A percentile compares a stretch with the other conserved stretches of the same genome.
Conservation (phyloP, 805 yeast species). For the Ogataea allantospora region DNA sequence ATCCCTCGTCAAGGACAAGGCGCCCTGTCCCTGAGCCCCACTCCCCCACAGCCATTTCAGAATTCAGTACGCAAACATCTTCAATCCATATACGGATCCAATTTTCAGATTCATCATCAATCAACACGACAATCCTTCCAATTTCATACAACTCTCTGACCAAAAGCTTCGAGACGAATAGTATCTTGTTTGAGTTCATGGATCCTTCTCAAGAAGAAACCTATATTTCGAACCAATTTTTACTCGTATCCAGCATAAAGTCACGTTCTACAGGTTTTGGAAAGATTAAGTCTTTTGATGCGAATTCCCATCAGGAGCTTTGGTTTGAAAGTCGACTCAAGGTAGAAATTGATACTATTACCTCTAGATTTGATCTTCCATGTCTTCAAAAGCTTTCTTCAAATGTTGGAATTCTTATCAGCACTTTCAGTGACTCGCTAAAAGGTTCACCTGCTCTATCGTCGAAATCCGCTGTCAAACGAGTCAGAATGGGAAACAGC, state of each 20-base stretch:
- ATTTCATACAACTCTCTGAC: slow-evolving; percentile 40
- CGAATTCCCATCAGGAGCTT: slow-evolving; percentile 30
- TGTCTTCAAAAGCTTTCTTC: slow-evolving; percentile 30
- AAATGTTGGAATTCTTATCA: slow-evolving; percentile 1
- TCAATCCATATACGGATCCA: slow-evolving; percentile 31
- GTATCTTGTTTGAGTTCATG: slow-evolving; percentile 28
- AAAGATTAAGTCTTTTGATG: slow-evolving; percentile 26
- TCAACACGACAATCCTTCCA: slow-evolving; percentile 41
- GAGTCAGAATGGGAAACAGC: slow-evolving; percentile 28
- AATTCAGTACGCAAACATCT: slow-evolving; percentile 41
- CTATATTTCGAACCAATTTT: slow-evolving; percentile 18
- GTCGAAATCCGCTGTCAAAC: slow-evolving; percentile 9
- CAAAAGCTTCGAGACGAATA: slow-evolving; percentile 35
- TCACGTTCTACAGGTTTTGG: slow-evolving; percentile 1
- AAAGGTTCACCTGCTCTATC: not conserved
- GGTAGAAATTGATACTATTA: slow-evolving; percentile 27
- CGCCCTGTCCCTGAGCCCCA: not conserved
- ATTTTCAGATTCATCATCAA: slow-evolving; percentile 17
- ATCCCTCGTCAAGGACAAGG: too few relatives aligned
- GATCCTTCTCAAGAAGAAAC: slow-evolving; percentile 1
- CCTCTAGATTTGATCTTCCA: slow-evolving; percentile 26
- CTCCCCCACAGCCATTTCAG: slow-evolving; percentile 12
- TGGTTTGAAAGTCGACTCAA: slow-evolving; percentile 16
- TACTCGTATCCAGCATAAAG: slow-evolving; percentile 26
- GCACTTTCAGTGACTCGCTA: not conserved